These are phyloP conservation scores for Acrocalymma vagum DNA, from an alignment of 2,329 filamentous ascomycete species.

Conservation along the genomic window DNA sequence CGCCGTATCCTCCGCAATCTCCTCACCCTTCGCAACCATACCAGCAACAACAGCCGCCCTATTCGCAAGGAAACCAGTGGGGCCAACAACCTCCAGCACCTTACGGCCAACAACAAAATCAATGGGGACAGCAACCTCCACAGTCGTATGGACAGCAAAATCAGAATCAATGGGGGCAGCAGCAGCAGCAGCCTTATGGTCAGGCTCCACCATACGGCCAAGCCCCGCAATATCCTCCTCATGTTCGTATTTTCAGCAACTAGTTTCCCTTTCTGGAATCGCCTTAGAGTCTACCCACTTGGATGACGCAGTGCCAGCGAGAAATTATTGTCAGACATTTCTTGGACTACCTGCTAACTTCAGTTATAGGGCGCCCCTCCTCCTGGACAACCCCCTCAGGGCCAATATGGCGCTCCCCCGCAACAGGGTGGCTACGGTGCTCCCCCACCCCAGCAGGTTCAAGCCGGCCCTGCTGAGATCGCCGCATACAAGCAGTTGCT, in stretches of 20 bases:
- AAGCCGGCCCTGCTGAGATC: conserved; percentile 59
- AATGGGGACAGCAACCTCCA: conserved; percentile 43
- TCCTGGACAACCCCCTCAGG: conserved; percentile 40
- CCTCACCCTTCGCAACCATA: conserved; percentile 41
- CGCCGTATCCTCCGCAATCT: conserved; percentile 35
- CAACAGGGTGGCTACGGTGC: conserved; percentile 45
- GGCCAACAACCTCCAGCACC: conserved; percentile 39
- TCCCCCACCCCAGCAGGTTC: conserved; percentile 46
- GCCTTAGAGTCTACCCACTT: conserved; percentile 2
- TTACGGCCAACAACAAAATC: conserved; percentile 27
- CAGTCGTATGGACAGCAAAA: conserved; percentile 22
- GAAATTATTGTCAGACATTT: background rate
- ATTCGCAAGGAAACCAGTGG: conserved; percentile 34
- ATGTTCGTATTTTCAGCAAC: conserved; percentile 32
- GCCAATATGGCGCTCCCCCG: conserved; percentile 43
- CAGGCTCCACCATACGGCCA: conserved; percentile 38
- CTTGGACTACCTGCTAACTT: conserved; percentile 20
- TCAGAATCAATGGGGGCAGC: conserved; percentile 39
- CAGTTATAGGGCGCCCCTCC: conserved; percentile 28
- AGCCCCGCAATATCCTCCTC: conserved; percentile 27
- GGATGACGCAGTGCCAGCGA: conserved; percentile 26
- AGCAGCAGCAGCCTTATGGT: conserved; percentile 42
- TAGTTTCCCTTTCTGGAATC: conserved; percentile 1
- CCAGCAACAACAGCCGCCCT: conserved; percentile 28
- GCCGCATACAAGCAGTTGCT: conserved; percentile 66